Evolutionary conservation across 1,139 yeast species (phyloP), one percentile per base, ranked within the genome.

Genomic region (Saccharomyces hybrid): DNA sequence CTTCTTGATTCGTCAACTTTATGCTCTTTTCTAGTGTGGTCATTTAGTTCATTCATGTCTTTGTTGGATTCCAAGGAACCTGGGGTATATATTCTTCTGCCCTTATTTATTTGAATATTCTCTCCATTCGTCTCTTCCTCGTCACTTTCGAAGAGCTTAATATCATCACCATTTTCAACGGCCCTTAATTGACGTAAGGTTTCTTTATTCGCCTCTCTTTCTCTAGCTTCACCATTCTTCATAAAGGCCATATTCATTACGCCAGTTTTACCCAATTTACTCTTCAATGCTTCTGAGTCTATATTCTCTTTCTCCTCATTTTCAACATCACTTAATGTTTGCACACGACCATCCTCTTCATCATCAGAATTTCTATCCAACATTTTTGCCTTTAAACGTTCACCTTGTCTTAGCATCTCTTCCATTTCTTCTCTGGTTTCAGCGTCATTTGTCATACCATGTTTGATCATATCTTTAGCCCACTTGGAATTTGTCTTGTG

Each of bases 231-330:
- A 2, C 96, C 97, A 59, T 85, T 86, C 62, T 80, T 84, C 96
- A 91, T 90, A 69, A 93, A 93, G 61, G 90, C 95, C 98, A 93
- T 93, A 49, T 83, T 86, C 75, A 91, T 73, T 28, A 93, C 85
- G 56, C 98, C 97, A 14, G 77, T 71, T 68, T 90, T 90, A 20
- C 95, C 95, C 25, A 86, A 70, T 28, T 74, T 73, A 51, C 74
- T 71, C 49, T 76, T 73, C 11, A 61, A 61, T 27, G 64, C 68
- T 26, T 49, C 53, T 31, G 73, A 76, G 31, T 72, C 71, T 14
- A 70, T 74, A 5, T 73, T 80, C 16, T 72, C 73, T 28, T 66
- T 65, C 29, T 64, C 64, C 26, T 70, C 71, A 16, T 66, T 59
- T 63, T 81, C 84, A 50, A 80, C 68, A 60, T 84, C 88, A 44